These are phyloP conservation scores for Nasturtium officinale DNA, from an alignment of 345 rosid genomes.

Conservation along the genomic window DNA sequence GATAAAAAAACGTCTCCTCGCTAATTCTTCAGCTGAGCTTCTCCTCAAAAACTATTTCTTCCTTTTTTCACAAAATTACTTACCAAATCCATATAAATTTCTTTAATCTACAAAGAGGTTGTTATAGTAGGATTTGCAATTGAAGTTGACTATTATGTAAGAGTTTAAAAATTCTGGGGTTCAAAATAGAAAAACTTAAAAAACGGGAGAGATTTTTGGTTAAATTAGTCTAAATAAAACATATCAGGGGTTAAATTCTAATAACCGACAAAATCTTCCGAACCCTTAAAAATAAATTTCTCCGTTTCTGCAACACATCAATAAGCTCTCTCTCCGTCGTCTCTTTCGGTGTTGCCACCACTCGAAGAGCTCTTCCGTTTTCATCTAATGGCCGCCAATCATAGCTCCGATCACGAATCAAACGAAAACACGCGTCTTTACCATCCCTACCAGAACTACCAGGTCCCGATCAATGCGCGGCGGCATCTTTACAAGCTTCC, in stretches of 20 bases:
- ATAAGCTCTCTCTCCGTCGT: conserved; percentile 8
- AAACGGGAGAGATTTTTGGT: not conserved
- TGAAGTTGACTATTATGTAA: conserved; percentile 1
- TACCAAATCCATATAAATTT: conserved; percentile 17
- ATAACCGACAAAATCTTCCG: not conserved
- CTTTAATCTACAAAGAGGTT: conserved; percentile 5
- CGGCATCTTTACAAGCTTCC: conserved; percentile 69
- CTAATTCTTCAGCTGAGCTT: conserved; percentile 19
- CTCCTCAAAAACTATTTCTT: not conserved
- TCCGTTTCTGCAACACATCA: not conserved
- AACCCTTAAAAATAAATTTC: conserved; percentile 11
- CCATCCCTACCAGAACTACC: conserved; percentile 65
- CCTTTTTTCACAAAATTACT: not conserved
- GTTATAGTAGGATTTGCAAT: not conserved
- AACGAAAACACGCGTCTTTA: conserved; percentile 57
- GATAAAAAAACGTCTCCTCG: conserved; percentile 9
- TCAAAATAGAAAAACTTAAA: not conserved
- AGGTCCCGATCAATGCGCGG: conserved; percentile 47
- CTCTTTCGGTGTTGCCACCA: conserved; percentile 3
- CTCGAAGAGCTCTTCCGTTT: not conserved
- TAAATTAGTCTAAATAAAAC: not conserved
- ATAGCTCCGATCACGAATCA: conserved; percentile 43
- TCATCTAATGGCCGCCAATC: conserved; percentile 39
- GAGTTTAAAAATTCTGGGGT: not conserved
- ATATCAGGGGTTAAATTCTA: conserved; percentile 27